Evolutionary conservation across 441 rosid genomes (phyloP), one percentile per base, ranked within the genome.

Genomic region (Jatropha multifida): DNA sequence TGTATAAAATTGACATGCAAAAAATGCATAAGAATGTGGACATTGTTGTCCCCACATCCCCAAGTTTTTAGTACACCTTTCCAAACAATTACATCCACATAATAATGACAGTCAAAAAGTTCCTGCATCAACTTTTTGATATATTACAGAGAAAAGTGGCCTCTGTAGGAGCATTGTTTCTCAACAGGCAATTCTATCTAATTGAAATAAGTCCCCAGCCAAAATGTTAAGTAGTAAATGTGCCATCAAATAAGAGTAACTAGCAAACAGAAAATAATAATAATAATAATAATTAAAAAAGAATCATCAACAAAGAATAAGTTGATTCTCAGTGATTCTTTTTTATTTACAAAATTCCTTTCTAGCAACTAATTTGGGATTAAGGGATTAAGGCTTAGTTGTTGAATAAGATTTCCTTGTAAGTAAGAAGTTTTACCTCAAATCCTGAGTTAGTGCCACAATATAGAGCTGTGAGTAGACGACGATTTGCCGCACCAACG

Each of bases 371-470:
- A 32, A 32, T 32, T 2, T 32, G 32, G 32, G 32, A 32, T 32
- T 32, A 32, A 32, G 32, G 32, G 32, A 32, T 32, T 32, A 32
- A 32, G 2, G 0, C 32, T 32, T 32, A 32, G 32, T 32, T 32
- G 32, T 32, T 32, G 32, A 56, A 56, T 8, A 37, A n/a, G 12
- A 14, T 18, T 48, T 32, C 26, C 15, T 38, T 49, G 51, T 0
- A 37, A 49, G 60, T 18, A 55, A 80, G 75, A 64, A 65, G 37
- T n/a, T 56, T 58, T 87, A 96, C 97, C 99, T 96, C 99, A 85
- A 96, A 96, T 77, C 97, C 98, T 41, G 99, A 94, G 86, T 83
- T 90, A 71, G 94, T 88, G 74, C 98, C 97, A 78, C 99, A 96
- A 74, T 92, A 86, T 62, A 94, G 79, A 64, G 97, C 99, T 71